phyloP scores from a whole-genome alignment of 2,329 filamentous ascomycete species.

The Aureobasidium sp. region DNA sequence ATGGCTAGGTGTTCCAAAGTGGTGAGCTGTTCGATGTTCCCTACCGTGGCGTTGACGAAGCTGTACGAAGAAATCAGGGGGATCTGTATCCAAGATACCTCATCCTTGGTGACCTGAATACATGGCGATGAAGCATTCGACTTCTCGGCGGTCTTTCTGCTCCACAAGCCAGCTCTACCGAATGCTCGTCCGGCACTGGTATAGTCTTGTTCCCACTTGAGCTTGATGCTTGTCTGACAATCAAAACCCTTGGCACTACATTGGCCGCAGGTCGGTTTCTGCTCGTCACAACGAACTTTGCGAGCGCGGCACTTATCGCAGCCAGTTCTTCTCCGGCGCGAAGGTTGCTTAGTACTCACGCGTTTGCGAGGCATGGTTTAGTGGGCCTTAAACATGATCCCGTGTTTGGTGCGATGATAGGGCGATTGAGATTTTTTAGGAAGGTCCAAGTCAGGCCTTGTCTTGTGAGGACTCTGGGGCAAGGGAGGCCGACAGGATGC shows the following conservation, averaged over 20 bases:
- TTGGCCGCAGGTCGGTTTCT: slow-evolving; percentile 33
- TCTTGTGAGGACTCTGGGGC: neutral
- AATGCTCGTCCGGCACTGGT: slow-evolving; percentile 36
- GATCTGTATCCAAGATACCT: slow-evolving; percentile 20
- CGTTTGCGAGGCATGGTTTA: slow-evolving; percentile 20
- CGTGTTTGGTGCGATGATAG: neutral
- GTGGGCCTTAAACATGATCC: slow-evolving; percentile 3
- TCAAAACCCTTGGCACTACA: slow-evolving; percentile 31
- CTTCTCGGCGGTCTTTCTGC: slow-evolving; percentile 18
- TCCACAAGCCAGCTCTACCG: slow-evolving; percentile 38
- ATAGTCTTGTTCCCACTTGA: slow-evolving; percentile 33
- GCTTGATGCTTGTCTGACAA: slow-evolving; percentile 28
- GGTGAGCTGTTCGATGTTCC: slow-evolving; percentile 15
- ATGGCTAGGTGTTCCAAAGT: slow-evolving; percentile 9
- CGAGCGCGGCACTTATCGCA: slow-evolving; percentile 36
- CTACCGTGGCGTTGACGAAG: slow-evolving; percentile 21
- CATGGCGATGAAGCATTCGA: slow-evolving; percentile 15
- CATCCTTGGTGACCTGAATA: slow-evolving; percentile 10
- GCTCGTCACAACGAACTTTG: slow-evolving; percentile 36
- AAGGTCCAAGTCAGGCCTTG: slow-evolving; percentile 12
- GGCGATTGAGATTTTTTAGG: neutral
- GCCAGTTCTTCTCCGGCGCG: slow-evolving; percentile 32
- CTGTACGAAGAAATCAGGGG: slow-evolving; percentile 21
- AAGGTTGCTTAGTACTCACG: slow-evolving; percentile 17
- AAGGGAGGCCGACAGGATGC: neutral